Base-by-base conservation (phyloP, 495 filamentous ascomycete species). In the Aspergillus indologenus region DNA sequence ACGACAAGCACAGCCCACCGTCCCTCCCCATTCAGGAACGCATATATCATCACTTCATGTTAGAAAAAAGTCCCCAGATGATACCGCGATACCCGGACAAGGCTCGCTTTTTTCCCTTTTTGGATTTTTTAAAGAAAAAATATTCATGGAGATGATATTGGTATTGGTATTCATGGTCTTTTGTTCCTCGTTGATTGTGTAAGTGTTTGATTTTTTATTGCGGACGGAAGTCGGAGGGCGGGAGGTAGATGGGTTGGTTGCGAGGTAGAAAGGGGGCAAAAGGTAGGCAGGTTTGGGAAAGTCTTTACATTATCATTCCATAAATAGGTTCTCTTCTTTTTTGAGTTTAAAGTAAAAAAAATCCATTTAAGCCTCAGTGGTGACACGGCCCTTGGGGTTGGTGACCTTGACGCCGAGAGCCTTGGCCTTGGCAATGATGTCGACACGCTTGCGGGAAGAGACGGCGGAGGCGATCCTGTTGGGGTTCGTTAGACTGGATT, bases 381-480 rank as follows among this genome's bases (percentile, higher is more conserved):
- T 95, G 74, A 98, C 90, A 83, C 90, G 92, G 70, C 93, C 95
- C 88, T 96, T 96, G 76, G 91, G 79, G 83, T 98, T 98, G 75
- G 94, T 98, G 75, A 98, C 92, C 88, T 98, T 98, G 72, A 98
- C 94, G 68, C 80, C 89, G 74, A 98, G 81, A 78, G 96, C 87
- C 89, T 97, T 98, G 69, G 94, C 94, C 75, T 91, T 87, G 61
- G 90, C 84, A 73, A 98, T 81, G 79, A 98, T 98, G 65, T 96
- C 91, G 75, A 98, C 87, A 75, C 94, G 85, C 90, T 98, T 98
- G 81, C 93, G 85, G 69, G 94, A 96, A 52, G 95, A 98, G 76
- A 98, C 94, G 71, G 89, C 89, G 83, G 93, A 90, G 72, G 86
- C 90, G 76, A 98, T 98, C 84, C 94, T 97, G 66, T 57, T 55